Base-by-base conservation (phyloP, 495 filamentous ascomycete species). In the Tetracladium marchalianum region DNA sequence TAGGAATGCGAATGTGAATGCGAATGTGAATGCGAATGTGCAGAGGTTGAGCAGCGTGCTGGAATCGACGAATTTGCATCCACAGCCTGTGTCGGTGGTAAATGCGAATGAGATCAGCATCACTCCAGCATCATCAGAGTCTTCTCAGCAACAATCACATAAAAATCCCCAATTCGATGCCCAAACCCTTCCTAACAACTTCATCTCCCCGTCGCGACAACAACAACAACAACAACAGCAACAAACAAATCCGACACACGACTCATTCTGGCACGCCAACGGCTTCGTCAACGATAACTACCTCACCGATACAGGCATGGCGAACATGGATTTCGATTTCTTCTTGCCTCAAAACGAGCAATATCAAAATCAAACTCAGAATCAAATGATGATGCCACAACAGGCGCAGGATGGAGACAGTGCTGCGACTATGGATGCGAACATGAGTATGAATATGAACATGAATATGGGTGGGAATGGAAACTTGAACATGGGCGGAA, bases 311-410 rank as follows among this genome's bases (percentile, higher is more conserved):
- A 32, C 50, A n/a, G 18, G 47, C 27, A 60, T 58, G n/a, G n/a
- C n/a, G 44, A 39, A 60, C 24, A 42, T 62, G 31, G 57, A 62
- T 24, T 18, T 49, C 22, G 55, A 62, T 41, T 42, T 46, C 18
- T 54, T 60, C 24, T 33, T 58, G 17, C 45, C 50, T 51, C 55
- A 50, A 44, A 52, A 59, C n/a, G n/a, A n/a, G n/a, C n/a, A n/a
- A n/a, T n/a, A n/a, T n/a, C n/a, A n/a, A n/a, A n/a, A n/a, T n/a
- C n/a, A n/a, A n/a, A n/a, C n/a, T n/a, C n/a, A n/a, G n/a, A n/a
- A n/a, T n/a, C n/a, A n/a, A n/a, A n/a, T n/a, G n/a, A n/a, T n/a
- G n/a, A n/a, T n/a, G n/a, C 17, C 31, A 44, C 15, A 27, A 27
- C 22, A 27, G 7, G 3, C 3, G 22, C 22, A 27, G 22, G 3